Base-by-base conservation (phyloP, 352 stramenopile genomes). In the Pythium volutum region DNA sequence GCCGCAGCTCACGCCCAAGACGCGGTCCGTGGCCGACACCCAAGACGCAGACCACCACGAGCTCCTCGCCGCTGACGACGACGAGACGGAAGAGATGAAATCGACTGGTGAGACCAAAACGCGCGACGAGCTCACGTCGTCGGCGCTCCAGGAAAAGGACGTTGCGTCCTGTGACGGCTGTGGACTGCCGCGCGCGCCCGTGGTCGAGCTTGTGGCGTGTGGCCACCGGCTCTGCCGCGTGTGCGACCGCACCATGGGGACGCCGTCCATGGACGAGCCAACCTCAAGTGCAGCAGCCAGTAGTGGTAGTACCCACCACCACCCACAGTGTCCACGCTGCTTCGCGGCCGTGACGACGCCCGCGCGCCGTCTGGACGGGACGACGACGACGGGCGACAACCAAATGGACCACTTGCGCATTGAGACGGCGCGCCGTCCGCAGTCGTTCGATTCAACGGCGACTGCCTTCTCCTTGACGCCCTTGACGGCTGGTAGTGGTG, bases 1-100 rank as follows among this genome's bases (percentile, higher is more conserved):
- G 42, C 85, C 85, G 16, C 84, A 92, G 72, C 63, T 89, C 33
- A 91, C 78, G n/a, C 81, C 84, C 36, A 88, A 76, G 39, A 55
- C 75, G 69, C 36, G 71, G 15, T 66, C 61, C 7, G 33, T 26
- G 5, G 33, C 55, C n/a, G 55, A 58, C 25, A 62, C 71, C 31
- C 56, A 70, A 25, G 31, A 59, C 22, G 33, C 50, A 23, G 54
- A 57, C 7, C 23, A 53, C 16, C 23, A 26, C n/a, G 41, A 55
- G 31, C 51, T 38, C 27, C n/a, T 20, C 2, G 47, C 16, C 3
- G 49, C 46, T 22, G 50, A 39, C 6, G 38, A 50, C 23, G 14
- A 15, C 16, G 26, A 59, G 10, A 22, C 8, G 1, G 7, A 25
- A 4, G n/a, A 38, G 33, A 52, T 22, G 9, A 59, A 34, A 27